Percentiles rank a stretch among this genome's conserved stretches.
Conservation (phyloP, 1,139 yeast species). For the Ogataea hybrid region DNA sequence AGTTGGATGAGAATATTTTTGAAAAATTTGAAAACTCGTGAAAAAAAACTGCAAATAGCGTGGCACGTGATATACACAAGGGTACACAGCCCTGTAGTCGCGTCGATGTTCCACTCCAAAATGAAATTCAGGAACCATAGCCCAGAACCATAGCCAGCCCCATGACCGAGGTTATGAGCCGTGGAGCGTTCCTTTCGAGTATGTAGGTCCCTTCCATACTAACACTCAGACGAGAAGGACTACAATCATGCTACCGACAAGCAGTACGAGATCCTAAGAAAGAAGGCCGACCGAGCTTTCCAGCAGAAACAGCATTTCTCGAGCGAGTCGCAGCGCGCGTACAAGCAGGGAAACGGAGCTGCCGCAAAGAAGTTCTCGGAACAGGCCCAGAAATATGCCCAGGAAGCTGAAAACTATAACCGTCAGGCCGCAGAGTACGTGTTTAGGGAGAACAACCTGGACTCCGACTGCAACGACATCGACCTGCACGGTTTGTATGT, state of each 20-base stretch:
- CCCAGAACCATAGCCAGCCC: background rate
- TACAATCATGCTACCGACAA: conserved; percentile 73
- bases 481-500: conserved; percentile 92
- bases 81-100: conserved; percentile 5
- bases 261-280: conserved; percentile 63
- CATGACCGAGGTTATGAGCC: conserved; percentile 20
- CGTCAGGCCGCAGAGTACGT: conserved; percentile 88
- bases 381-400: conserved; percentile 57
- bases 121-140: conserved; percentile 4
- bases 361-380: conserved; percentile 73
- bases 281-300: conserved; percentile 66
- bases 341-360: conserved; percentile 66
- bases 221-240: conserved; percentile 39
- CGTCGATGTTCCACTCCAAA: conserved; percentile 3
- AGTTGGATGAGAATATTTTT: conserved; percentile 9
- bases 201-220: conserved; percentile 1
- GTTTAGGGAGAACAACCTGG: conserved; percentile 83
- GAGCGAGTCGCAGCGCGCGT: conserved; percentile 74
- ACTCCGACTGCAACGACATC: conserved; percentile 79
- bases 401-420: conserved; percentile 67
- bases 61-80: conserved; percentile 1
- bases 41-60: background rate
- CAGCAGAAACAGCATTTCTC: conserved; percentile 55
- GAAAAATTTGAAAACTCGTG: background rate
- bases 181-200: conserved; percentile 26